Conservation (phyloP, 768 basidiomycete species). For the Suillus weaverae region DNA sequence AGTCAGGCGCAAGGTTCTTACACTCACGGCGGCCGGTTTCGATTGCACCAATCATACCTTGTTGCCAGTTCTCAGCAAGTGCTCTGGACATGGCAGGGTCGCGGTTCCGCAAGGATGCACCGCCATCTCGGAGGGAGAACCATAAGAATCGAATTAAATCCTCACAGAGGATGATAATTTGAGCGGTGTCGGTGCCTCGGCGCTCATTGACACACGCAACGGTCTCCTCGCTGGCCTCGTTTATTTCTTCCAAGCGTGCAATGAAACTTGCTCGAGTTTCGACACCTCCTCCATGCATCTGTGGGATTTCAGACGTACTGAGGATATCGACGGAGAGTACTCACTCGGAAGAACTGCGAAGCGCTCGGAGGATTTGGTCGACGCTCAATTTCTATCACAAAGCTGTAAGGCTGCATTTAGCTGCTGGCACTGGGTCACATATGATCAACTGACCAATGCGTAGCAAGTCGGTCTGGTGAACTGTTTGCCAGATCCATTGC, state of each 20-base stretch:
- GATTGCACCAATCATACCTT: slow-evolving; percentile 15
- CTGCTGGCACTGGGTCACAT: background rate
- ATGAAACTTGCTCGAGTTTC: slow-evolving; percentile 21
- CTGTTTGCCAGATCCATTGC: slow-evolving; percentile 30
- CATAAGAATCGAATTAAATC: slow-evolving; percentile 27
- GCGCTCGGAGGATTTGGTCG: slow-evolving; percentile 17
- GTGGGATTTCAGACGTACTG: background rate
- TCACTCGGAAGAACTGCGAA: slow-evolving; percentile 24
- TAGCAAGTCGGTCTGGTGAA: slow-evolving; percentile 25
- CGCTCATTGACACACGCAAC: slow-evolving; percentile 20
- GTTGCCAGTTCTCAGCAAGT: slow-evolving; percentile 20
- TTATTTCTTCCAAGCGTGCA: slow-evolving; percentile 14
- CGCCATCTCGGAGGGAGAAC: slow-evolving; percentile 32
- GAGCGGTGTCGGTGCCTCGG: slow-evolving; percentile 26
- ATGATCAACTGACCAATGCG: slow-evolving; percentile 18
- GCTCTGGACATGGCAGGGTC: slow-evolving; percentile 19
- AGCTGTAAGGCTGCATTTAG: slow-evolving; percentile 11
- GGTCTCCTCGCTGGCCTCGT: slow-evolving; percentile 19
- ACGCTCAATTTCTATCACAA: slow-evolving; percentile 24
- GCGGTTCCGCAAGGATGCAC: slow-evolving; percentile 18
- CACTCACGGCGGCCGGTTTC: slow-evolving; percentile 24
- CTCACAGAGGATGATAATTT: slow-evolving; percentile 26
- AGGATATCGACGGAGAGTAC: background rate
- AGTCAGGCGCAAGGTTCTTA: background rate
- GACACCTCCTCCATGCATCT: slow-evolving; percentile 29